Evolutionary conservation across 352 stramenopile species (phyloP).

Genomic region (Phytophthora pini): DNA sequence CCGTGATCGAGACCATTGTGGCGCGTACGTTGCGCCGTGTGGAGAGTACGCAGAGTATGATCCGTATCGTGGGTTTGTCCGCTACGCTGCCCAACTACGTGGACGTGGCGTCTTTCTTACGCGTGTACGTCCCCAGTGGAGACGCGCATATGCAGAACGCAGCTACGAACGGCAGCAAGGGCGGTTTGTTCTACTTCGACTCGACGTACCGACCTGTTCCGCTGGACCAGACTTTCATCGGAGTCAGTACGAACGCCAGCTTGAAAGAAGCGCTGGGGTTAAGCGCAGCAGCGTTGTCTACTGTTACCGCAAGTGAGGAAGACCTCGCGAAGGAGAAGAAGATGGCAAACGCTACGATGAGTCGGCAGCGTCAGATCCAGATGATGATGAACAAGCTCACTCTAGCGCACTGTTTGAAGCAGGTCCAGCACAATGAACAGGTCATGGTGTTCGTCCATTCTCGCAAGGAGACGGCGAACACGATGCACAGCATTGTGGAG

Average conservation of each 20-base stretch:
- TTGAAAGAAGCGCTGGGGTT: conserved; percentile 71
- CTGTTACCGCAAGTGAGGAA: conserved; percentile 53
- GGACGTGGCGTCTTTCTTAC: conserved; percentile 98
- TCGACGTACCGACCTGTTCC: conserved; percentile 97
- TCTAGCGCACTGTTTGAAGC: conserved; percentile 70
- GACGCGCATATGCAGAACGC: conserved; percentile 66
- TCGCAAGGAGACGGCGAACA: conserved; percentile 97
- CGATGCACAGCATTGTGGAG: conserved; percentile 93
- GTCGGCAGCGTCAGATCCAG: conserved; percentile 65
- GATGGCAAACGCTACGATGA: conserved; percentile 49
- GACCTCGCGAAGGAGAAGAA: conserved; percentile 56
- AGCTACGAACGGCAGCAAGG: conserved; percentile 73
- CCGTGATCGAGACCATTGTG: conserved; percentile 99
- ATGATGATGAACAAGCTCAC: conserved; percentile 90
- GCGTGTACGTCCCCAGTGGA: conserved; percentile 86
- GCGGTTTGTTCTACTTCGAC: conserved; percentile 98
- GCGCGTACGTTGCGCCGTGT: conserved; percentile 97
- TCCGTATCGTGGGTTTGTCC: conserved; percentile 98
- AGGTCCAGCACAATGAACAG: conserved; percentile 75
- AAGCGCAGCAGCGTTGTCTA: conserved; percentile 52
- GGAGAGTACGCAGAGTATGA: conserved; percentile 97
- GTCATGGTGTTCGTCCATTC: conserved; percentile 99
- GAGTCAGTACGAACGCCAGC: conserved; percentile 86
- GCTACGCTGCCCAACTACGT: conserved; percentile 99
- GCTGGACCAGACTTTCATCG: conserved; percentile 99